Evolutionary conservation across 2,329 filamentous ascomycete genomes (phyloP).

Genomic region (Cytospora chrysosperma): DNA sequence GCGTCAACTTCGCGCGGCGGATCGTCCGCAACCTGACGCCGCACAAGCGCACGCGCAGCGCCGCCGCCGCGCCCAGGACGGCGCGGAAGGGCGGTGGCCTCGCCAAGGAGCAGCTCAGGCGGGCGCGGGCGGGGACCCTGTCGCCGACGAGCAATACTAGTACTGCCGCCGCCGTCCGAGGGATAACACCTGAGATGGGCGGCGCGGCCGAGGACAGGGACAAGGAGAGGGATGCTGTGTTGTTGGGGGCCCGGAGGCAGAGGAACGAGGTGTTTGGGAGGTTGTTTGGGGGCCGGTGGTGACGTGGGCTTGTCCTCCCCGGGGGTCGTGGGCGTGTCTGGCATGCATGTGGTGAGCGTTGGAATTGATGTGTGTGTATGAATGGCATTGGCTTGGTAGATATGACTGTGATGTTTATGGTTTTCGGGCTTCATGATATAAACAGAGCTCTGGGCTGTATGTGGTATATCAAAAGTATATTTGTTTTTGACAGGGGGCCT

Average conservation of each 20-base stretch:
- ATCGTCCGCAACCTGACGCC: slow-evolving; percentile 43
- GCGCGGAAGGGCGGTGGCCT: slow-evolving; percentile 18
- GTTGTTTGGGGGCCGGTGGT: slow-evolving; percentile 11
- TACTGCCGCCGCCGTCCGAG: background rate
- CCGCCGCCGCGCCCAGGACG: slow-evolving; percentile 33
- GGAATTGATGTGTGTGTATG: background rate
- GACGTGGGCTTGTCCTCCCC: background rate
- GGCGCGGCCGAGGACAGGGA: background rate
- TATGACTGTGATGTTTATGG: slow-evolving; percentile 12
- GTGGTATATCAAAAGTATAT: background rate
- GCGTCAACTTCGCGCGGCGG: slow-evolving; percentile 36
- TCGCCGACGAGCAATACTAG: background rate
- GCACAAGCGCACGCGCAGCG: slow-evolving; percentile 32
- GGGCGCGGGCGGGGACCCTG: slow-evolving; percentile 16
- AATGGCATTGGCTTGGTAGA: background rate
- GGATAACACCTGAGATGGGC: no score
- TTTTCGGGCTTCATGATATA: background rate
- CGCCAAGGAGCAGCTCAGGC: slow-evolving; percentile 17
- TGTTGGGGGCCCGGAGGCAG: slow-evolving; percentile 3
- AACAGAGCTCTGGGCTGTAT: background rate
- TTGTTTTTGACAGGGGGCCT: background rate
- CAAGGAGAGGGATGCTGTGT: background rate
- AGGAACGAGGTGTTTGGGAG: slow-evolving; percentile 21
- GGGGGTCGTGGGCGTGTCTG: background rate
- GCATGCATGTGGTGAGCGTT: slow-evolving; percentile 2